Base-by-base conservation (phyloP, 805 yeast genomes). In the Candida boleticola region DNA sequence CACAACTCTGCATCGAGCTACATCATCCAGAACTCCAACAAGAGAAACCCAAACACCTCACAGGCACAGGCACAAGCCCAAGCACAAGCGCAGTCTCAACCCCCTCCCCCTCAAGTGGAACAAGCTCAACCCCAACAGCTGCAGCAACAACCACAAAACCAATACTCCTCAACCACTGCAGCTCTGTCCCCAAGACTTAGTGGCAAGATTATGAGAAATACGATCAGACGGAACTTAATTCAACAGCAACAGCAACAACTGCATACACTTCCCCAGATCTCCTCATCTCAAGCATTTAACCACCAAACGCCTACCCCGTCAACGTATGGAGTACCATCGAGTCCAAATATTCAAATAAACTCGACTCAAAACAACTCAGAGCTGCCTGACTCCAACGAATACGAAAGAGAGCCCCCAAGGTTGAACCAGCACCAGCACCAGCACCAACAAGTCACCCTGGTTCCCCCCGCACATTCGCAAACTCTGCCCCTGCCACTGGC, bases 281-380 rank as follows among this genome's bases (percentile, higher is more conserved):
- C 48, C 38, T 49, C 48, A 23, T 49, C 47, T 30, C 47, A 48
- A 50, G 45, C 42, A 45, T 46, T 20, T 46, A 50, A 48, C 49
- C 44, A 47, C 27, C 50, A 64, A 34, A 68, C 74, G 7, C 73
- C 74, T 3, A 64, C 73, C 1, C 71, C 71, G 26, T 61, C 64
- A n/a, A 49, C 65, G 11, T 68, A 63, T 52, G 75, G 68, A 18
- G 61, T 68, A 5, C 75, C 75, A 5, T 59, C 63, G 20, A 61
- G 68, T 42, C 74, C 75, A 20, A 63, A 57, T 36, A 56, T 57
- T 25, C 59, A 52, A 26, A 29, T 48, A 7, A 31, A 31, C 11
- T 52, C 63, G 1, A 55, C 53, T 7, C 66, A 61, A 35, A 64
- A 65, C 46, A 58, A 59, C 35, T 64, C 69, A 2, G 73, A 68